phyloP scores from a whole-genome alignment of 106 monocot genomes.

The Acorus gramineus region DNA sequence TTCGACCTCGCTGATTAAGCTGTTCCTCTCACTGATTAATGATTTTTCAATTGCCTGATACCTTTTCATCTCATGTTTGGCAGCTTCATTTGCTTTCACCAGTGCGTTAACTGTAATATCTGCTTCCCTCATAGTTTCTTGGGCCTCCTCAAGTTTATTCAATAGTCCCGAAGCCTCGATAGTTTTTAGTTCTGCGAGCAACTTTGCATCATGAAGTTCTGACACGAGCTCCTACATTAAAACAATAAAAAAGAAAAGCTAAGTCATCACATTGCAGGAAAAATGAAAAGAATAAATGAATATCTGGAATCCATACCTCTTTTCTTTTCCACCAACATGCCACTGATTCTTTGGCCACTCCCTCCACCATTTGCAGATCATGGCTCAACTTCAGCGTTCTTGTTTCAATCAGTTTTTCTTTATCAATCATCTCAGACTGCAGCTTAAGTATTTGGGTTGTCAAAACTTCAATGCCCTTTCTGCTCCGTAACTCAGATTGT shows the following conservation, averaged over 20 bases:
- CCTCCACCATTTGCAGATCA: conserved; percentile 26
- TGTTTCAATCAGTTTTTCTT: conserved; percentile 35
- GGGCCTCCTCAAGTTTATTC: conserved; percentile 51
- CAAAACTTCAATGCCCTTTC: conserved; percentile 24
- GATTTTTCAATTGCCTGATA: conserved; percentile 23
- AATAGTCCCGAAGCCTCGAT: conserved; percentile 55
- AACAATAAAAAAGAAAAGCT: neutral
- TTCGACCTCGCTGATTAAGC: conserved; percentile 24
- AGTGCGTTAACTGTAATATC: conserved; percentile 55
- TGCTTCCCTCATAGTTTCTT: conserved; percentile 68
- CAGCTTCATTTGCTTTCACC: conserved; percentile 41
- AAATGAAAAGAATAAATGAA: neutral
- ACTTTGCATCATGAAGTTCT: conserved; percentile 38
- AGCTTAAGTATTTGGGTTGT: conserved; percentile 31
- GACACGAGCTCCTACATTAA: conserved; percentile 43
- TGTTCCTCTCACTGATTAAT: conserved; percentile 32
- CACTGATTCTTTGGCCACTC: conserved; percentile 19
- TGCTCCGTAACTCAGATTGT: conserved; percentile 29
- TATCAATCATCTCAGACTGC: conserved; percentile 33
- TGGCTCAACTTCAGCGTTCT: conserved; percentile 27
- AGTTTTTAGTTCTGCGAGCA: conserved; percentile 51
- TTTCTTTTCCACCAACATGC: conserved; percentile 31
- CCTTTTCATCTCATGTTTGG: conserved; percentile 46
- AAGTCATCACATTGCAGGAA: neutral
- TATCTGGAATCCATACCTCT: conserved; percentile 35